A percentile compares a stretch with the other conserved stretches of the same genome.
These are phyloP conservation scores for Wickerhamiella bombiphila DNA, from an alignment of 805 yeast genomes.

Conservation along the genomic window DNA sequence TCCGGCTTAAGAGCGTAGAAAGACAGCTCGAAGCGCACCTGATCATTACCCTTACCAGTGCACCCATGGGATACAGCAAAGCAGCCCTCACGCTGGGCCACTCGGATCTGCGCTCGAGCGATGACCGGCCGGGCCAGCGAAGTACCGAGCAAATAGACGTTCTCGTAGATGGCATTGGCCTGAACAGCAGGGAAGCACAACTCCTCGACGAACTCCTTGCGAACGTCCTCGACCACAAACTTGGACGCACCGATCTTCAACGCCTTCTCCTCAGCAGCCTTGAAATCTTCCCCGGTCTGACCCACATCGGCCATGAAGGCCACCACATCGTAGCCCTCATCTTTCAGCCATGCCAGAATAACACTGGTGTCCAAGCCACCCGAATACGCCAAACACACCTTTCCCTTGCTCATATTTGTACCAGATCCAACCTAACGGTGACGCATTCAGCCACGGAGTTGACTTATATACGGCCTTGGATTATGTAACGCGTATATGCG, in stretches of 20 bases:
- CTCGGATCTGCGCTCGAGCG: conserved; percentile 94
- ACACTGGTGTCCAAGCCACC: conserved; percentile 98
- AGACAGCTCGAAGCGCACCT: conserved; percentile 92
- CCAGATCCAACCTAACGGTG: too few species aligned
- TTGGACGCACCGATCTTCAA: conserved; percentile 94
- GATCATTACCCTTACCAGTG: conserved; percentile 99
- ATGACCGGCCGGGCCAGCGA: conserved; percentile 98
- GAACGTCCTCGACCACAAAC: conserved; percentile 85
- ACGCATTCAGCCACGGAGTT: too few species aligned
- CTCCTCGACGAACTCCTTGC: conserved; percentile 85
- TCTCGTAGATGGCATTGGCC: conserved; percentile 94
- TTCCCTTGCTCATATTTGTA: conserved; percentile 75
- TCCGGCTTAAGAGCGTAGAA: conserved; percentile 98
- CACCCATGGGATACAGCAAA: conserved; percentile 98
- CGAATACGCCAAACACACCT: conserved; percentile 97
- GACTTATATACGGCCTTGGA: too few species aligned
- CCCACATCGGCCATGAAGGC: conserved; percentile 98
- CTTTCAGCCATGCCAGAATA: conserved; percentile 94
- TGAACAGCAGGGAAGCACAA: conserved; percentile 95
- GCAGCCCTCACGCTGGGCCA: conserved; percentile 95
- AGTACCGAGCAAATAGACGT: conserved; percentile 91
- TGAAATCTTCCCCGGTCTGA: conserved; percentile 98
- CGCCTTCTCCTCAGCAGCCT: conserved; percentile 92
- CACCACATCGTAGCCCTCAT: conserved; percentile 94
- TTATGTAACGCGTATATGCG: too few species aligned